Evolutionary conservation across 148 eudicot species (phyloP).

Genomic region (Diospyros kaki): DNA sequence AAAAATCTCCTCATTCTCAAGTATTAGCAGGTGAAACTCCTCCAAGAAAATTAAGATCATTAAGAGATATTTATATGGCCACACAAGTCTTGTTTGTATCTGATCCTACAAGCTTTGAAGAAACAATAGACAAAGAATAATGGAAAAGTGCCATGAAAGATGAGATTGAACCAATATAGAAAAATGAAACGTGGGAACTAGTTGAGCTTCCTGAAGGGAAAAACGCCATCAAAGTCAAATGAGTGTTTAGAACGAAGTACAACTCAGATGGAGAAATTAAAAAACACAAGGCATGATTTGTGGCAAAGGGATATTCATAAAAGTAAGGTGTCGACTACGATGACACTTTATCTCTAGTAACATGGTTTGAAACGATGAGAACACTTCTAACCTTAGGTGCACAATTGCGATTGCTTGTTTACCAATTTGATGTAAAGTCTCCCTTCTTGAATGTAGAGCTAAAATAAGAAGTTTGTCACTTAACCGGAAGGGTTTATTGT

Average conservation of each 20-base stretch:
- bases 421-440: no score
- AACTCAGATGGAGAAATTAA: background rate
- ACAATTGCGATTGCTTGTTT: no score
- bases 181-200: constrained; percentile 10
- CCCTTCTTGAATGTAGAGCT: no score
- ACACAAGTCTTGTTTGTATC: background rate
- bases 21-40: background rate
- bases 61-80: background rate
- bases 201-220: constrained; percentile 4
- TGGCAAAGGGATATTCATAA: no score
- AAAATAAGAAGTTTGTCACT: no score
- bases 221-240: constrained; percentile 1
- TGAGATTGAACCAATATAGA: background rate
- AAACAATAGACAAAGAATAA: background rate
- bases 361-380: no score
- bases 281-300: background rate
- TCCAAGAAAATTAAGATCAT: constrained; percentile 8
- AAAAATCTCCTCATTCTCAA: background rate
- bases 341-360: no score
- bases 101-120: no score
- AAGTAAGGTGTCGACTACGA: no score
- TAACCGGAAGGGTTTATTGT: no score
- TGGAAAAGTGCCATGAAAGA: background rate
- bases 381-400: no score
- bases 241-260: background rate